Conservation (phyloP, 768 basidiomycete genomes). For the Leccinum longicurvipes region DNA sequence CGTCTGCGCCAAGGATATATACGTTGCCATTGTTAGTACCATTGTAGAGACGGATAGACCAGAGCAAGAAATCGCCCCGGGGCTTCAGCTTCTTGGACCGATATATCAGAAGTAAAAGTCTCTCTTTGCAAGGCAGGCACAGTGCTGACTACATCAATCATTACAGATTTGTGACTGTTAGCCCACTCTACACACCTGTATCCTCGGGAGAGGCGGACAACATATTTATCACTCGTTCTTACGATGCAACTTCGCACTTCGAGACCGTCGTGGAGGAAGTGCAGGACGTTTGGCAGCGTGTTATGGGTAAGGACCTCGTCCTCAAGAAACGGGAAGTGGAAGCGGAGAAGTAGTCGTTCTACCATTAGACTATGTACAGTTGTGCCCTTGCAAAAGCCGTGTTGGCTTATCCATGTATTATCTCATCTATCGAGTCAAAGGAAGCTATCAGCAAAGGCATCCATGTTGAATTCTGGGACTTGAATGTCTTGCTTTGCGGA, state of each 20-base stretch:
- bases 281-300: slow-evolving; percentile 91
- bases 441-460: slow-evolving; percentile 53
- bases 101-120: slow-evolving; percentile 87
- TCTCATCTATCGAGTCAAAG: neutral
- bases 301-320: slow-evolving; percentile 71
- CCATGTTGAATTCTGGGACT: slow-evolving; percentile 88
- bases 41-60: slow-evolving; percentile 94
- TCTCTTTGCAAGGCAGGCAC: neutral
- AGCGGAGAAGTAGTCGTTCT: slow-evolving; percentile 42
- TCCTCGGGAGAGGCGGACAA: slow-evolving; percentile 78
- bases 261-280: slow-evolving; percentile 99
- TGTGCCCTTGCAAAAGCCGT: slow-evolving; percentile 13
- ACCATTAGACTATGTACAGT: slow-evolving; percentile 5
- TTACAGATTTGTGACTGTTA: slow-evolving; percentile 83
- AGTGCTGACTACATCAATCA: slow-evolving; percentile 8
- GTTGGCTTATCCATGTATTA: slow-evolving; percentile 2
- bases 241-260: slow-evolving; percentile 98
- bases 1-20: slow-evolving; percentile 93
- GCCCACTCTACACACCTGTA: slow-evolving; percentile 86
- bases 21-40: slow-evolving; percentile 97
- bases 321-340: slow-evolving; percentile 86
- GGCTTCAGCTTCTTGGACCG: slow-evolving; percentile 84
- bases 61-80: slow-evolving; percentile 89
- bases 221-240: slow-evolving; percentile 96
- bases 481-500: slow-evolving; percentile 85